Conservation (phyloP, 306 rosid species). For the Elaeagnus macrophylla region DNA sequence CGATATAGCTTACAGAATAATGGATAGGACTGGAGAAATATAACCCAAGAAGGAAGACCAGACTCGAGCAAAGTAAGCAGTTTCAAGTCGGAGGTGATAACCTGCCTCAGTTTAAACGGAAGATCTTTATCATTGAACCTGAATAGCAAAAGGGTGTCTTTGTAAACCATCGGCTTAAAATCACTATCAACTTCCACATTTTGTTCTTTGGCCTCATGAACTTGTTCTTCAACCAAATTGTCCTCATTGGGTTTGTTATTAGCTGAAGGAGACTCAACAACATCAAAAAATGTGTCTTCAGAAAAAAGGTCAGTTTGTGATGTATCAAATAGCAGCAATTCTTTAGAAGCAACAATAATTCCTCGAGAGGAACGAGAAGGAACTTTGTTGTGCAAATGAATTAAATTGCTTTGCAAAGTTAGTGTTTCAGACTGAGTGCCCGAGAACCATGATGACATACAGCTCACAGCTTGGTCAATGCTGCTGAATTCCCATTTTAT, state of each 20-base stretch:
- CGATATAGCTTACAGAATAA: conserved; percentile 8
- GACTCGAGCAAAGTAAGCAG: conserved; percentile 13
- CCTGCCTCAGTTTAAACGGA: neutral
- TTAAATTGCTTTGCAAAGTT: neutral
- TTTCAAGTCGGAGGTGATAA: conserved; percentile 8
- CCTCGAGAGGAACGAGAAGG: neutral
- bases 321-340: neutral
- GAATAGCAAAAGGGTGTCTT: conserved; percentile 6
- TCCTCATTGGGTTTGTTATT: neutral
- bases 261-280: neutral
- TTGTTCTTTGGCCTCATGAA: neutral
- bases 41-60: conserved; percentile 9
- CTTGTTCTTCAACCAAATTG: neutral
- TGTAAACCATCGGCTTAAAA: neutral
- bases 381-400: neutral
- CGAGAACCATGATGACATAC: conserved; percentile 9
- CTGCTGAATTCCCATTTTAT: conserved; percentile 11
- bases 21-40: conserved; percentile 11
- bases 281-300: conserved; percentile 8
- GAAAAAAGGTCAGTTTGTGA: neutral
- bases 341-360: neutral
- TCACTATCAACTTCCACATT: neutral
- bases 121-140: conserved; percentile 11
- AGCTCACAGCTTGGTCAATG: conserved; percentile 15
- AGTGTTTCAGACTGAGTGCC: neutral